These are phyloP conservation scores for Trametes cinnabarina DNA, from an alignment of 768 basidiomycete genomes.

Conservation along the genomic window DNA sequence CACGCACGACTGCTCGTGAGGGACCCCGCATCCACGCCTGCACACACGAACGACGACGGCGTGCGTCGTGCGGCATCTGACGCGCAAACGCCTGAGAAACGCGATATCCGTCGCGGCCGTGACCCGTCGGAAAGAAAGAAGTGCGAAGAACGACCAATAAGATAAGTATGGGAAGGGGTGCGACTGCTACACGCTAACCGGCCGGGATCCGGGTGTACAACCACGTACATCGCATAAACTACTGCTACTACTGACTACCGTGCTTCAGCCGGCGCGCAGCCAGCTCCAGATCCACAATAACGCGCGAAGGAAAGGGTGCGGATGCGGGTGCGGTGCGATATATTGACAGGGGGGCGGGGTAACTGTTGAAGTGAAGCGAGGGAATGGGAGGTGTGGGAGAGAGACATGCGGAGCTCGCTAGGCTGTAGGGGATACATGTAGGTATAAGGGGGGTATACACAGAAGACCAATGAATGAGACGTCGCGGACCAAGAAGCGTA, in stretches of 20 bases:
- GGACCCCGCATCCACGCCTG: no score
- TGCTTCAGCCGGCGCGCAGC: slow-evolving; percentile 9
- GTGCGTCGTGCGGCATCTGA: no score
- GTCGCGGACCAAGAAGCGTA: neutral
- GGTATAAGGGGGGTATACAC: slow-evolving; percentile 17
- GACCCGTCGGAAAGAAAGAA: neutral
- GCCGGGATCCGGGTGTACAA: neutral
- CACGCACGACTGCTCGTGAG: neutral
- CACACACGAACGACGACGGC: no score
- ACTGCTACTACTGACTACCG: no score
- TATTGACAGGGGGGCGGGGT: neutral
- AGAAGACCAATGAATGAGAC: slow-evolving; percentile 3
- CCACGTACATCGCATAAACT: neutral
- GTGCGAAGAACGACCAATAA: neutral
- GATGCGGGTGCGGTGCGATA: neutral
- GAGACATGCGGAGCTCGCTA: slow-evolving; percentile 5
- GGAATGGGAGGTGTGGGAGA: neutral
- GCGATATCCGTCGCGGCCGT: no score
- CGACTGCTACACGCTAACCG: slow-evolving; percentile 15
- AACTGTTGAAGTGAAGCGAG: neutral
- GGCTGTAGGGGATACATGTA: slow-evolving; percentile 20
- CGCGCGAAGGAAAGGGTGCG: neutral
- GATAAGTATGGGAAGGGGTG: neutral
- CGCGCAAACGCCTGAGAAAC: no score
- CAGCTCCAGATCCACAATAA: slow-evolving; percentile 10